Evolutionary conservation across 2,329 filamentous ascomycete genomes (phyloP).

Genomic region (Cladosporium austrohemisphaericum): DNA sequence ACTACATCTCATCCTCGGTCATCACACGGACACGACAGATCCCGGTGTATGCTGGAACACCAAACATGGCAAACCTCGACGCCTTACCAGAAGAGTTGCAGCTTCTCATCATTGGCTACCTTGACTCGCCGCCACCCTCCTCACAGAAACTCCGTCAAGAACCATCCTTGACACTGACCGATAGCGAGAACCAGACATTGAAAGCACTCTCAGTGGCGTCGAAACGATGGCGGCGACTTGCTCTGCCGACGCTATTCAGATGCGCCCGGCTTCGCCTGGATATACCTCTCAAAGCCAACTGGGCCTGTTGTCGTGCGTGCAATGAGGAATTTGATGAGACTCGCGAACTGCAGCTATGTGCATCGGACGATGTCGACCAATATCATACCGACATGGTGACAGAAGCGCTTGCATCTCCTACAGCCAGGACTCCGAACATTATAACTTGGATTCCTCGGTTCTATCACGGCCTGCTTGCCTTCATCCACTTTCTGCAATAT

Average conservation of each 20-base stretch:
- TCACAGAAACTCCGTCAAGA: slow-evolving; percentile 47
- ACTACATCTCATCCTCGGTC: too few relatives aligned
- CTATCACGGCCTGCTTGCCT: slow-evolving; percentile 24
- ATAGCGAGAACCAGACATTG: slow-evolving; percentile 40
- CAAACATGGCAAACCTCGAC: slow-evolving; percentile 20
- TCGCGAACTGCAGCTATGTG: too few relatives aligned
- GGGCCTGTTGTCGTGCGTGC: slow-evolving; percentile 10
- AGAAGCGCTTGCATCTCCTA: neutral
- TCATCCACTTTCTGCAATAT: slow-evolving; percentile 22
- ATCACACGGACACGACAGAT: too few relatives aligned
- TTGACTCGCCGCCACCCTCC: slow-evolving; percentile 51
- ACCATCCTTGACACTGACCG: slow-evolving; percentile 45
- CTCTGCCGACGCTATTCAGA: slow-evolving; percentile 56
- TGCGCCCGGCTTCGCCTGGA: slow-evolving; percentile 44
- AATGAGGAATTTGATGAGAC: neutral
- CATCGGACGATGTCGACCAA: neutral
- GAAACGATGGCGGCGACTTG: slow-evolving; percentile 50
- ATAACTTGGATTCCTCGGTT: slow-evolving; percentile 20
- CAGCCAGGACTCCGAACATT: neutral
- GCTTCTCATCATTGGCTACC: slow-evolving; percentile 53
- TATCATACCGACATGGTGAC: slow-evolving; percentile 3
- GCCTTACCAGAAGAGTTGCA: slow-evolving; percentile 60
- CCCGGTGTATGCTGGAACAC: too few relatives aligned
- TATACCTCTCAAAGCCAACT: slow-evolving; percentile 2
- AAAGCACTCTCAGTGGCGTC: slow-evolving; percentile 57